Conservation (phyloP, 2,329 filamentous ascomycete genomes). For the Geosmithia putterillii region DNA sequence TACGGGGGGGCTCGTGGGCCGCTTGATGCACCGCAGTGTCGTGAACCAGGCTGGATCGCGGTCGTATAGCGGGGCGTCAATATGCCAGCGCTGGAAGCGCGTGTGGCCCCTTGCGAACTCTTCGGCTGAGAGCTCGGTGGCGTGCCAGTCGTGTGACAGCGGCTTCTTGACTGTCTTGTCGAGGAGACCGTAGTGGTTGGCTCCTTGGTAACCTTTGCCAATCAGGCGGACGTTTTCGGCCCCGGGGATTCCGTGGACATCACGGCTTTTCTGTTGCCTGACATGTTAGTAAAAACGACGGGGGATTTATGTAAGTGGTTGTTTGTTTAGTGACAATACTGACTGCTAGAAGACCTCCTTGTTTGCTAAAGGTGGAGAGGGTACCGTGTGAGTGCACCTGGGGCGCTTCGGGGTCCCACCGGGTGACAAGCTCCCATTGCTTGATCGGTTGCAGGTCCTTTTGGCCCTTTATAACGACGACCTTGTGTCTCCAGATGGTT, state of each 20-base stretch:
- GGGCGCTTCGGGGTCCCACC: constrained; percentile 26
- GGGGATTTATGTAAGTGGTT: background rate
- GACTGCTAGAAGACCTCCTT: constrained; percentile 24
- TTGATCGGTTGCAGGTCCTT: constrained; percentile 24
- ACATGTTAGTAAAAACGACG: background rate
- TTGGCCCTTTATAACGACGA: constrained; percentile 29
- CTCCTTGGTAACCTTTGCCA: constrained; percentile 30
- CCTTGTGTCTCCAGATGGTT: constrained; percentile 28
- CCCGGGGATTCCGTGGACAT: constrained; percentile 23
- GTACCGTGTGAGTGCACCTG: constrained; percentile 28
- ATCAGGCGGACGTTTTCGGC: constrained; percentile 30
- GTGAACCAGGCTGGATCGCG: constrained; percentile 28
- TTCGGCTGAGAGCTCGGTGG: constrained; percentile 13
- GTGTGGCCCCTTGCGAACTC: constrained; percentile 27
- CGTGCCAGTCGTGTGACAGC: constrained; percentile 24
- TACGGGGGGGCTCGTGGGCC: constrained; percentile 20
- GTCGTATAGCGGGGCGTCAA: constrained; percentile 31
- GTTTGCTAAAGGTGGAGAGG: constrained; percentile 24
- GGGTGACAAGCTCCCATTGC: constrained; percentile 30
- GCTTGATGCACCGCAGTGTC: constrained; percentile 23
- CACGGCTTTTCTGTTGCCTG: constrained; percentile 11
- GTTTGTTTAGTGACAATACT: constrained; percentile 2
- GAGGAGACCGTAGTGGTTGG: constrained; percentile 28
- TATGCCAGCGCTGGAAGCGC: constrained; percentile 34
- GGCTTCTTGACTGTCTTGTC: constrained; percentile 16